Evolutionary conservation across 768 basidiomycete species (phyloP), one percentile per base, ranked within the genome.

Genomic region (Crassisporium funariophilum): DNA sequence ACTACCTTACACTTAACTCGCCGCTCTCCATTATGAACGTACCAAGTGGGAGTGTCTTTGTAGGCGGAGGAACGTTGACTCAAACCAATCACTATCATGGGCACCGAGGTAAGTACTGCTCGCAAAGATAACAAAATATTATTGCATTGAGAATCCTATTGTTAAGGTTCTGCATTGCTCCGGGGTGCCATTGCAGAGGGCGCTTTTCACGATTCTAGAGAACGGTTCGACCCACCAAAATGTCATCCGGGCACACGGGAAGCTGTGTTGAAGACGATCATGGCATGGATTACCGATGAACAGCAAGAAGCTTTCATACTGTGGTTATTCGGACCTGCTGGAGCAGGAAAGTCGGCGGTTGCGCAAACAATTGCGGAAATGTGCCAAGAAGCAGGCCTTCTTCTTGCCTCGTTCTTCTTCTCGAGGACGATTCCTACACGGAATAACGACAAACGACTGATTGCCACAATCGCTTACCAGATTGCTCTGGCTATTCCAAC

Each of bases 181-280:
- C n/a, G n/a, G n/a, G n/a, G n/a, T n/a, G n/a, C n/a, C n/a, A n/a
- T n/a, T n/a, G n/a, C n/a, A n/a, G n/a, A n/a, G n/a, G n/a, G 22
- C n/a, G 55, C 58, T 8, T 19, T 53, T 9, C 52, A 54, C 13
- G 44, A 56, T 37, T 53, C 58, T 10, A 35, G 29, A 4, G 50
- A 55, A 27, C 49, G 52, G 19, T 48, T 46, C 22, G 35, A 40
- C 2, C 52, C 50, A 15, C 58, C 58, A 16, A 45, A 40, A 20
- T 55, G 53, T 29, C 55, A 56, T 40, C 41, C 50, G 7, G 44
- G 45, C n/a, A 55, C 52, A 4, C 49, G 53, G 7, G 47, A 29
- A 1, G 42, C 34, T 10, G 43, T 52, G 15, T 17, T 52, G n/a
- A n/a, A n/a, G n/a, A n/a, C n/a, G n/a, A n/a, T n/a, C n/a, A n/a